Evolutionary conservation across 352 stramenopile genomes (phyloP).

Genomic region (Globisporangium cylindrosporum): DNA sequence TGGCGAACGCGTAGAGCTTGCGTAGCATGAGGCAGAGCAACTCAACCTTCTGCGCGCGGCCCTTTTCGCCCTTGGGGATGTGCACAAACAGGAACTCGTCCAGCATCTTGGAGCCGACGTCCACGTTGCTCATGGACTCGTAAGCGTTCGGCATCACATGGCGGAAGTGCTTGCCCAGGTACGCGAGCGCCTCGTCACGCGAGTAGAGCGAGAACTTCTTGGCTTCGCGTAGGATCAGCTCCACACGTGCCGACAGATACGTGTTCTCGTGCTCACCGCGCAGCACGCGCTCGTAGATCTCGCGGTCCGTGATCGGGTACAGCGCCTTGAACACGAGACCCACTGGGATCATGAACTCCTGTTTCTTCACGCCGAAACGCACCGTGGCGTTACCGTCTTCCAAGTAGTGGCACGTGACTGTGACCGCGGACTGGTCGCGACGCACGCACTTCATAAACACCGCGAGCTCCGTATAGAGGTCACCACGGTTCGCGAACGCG

Average conservation of each 20-base stretch:
- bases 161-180: conserved; percentile 97
- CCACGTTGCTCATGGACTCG: conserved; percentile 85
- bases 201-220: conserved; percentile 92
- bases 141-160: conserved; percentile 85
- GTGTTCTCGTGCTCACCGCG: conserved; percentile 95
- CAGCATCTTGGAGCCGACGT: conserved; percentile 88
- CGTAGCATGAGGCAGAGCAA: conserved; percentile 95
- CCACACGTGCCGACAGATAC: conserved; percentile 95
- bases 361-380: conserved; percentile 96
- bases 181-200: conserved; percentile 88
- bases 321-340: conserved; percentile 97
- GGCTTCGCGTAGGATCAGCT: conserved; percentile 96
- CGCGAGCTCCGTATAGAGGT: conserved; percentile 95
- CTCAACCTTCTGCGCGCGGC: conserved; percentile 89
- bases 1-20: conserved; percentile 98
- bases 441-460: conserved; percentile 97
- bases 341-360: conserved; percentile 98
- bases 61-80: conserved; percentile 88
- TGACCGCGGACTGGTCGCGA: conserved; percentile 95
- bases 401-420: conserved; percentile 98
- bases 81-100: conserved; percentile 97
- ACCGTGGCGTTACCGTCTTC: conserved; percentile 96
- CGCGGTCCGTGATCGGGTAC: conserved; percentile 86
- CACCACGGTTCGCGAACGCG: conserved; percentile 97
- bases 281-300: conserved; percentile 98